These are phyloP conservation scores for Leishmania mexicana DNA, from an alignment of 208 protist genomes.

Conservation along the genomic window DNA sequence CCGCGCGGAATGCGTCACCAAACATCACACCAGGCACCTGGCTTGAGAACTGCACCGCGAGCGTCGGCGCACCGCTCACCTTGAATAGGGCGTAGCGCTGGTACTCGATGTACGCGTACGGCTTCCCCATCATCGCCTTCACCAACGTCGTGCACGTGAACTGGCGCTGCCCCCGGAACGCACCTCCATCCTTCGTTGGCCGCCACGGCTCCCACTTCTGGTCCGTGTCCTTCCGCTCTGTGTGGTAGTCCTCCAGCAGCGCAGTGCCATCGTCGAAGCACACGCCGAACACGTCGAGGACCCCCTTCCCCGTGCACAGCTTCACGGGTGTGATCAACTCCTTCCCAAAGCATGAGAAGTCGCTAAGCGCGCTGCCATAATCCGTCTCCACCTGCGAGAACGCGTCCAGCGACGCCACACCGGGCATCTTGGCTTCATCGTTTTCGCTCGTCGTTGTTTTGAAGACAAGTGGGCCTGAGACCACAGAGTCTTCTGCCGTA, in stretches of 20 bases:
- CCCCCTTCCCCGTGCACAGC: slow-evolving; percentile 41
- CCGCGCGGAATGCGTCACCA: slow-evolving; percentile 58
- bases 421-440: slow-evolving; percentile 45
- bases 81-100: slow-evolving; percentile 68
- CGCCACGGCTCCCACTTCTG: slow-evolving; percentile 63
- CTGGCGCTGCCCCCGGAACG: slow-evolving; percentile 54
- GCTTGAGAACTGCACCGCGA: slow-evolving; percentile 65
- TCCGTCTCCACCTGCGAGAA: slow-evolving; percentile 61
- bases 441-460: slow-evolving; percentile 47
- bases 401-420: slow-evolving; percentile 46
- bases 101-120: slow-evolving; percentile 60
- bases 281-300: slow-evolving; percentile 63
- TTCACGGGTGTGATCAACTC: slow-evolving; percentile 53
- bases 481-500: not conserved
- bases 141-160: slow-evolving; percentile 62
- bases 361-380: slow-evolving; percentile 60
- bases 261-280: slow-evolving; percentile 60
- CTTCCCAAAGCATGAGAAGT: slow-evolving; percentile 51
- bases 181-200: slow-evolving; percentile 31
- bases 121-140: slow-evolving; percentile 58
- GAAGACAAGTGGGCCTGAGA: slow-evolving; percentile 27
- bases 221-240: slow-evolving; percentile 46
- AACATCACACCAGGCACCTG: slow-evolving; percentile 66
- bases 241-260: slow-evolving; percentile 52
- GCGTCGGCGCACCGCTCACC: slow-evolving; percentile 45